These are phyloP conservation scores for Chalciporus sp. DNA, from an alignment of 1,284 basidiomycete species.

Conservation along the genomic window DNA sequence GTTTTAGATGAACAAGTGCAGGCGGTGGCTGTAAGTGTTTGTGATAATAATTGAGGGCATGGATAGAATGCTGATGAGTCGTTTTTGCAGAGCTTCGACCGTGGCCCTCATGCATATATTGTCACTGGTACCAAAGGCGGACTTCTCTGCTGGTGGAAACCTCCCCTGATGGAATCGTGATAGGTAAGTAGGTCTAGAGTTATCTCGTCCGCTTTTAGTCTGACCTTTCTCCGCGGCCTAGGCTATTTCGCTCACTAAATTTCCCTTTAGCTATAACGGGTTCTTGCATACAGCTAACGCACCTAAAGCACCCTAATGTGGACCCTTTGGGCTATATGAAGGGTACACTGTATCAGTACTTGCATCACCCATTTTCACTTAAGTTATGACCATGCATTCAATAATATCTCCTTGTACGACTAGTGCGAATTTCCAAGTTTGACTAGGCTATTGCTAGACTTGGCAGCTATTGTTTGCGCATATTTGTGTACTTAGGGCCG, in stretches of 20 bases:
- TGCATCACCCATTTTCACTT: conserved; percentile 19
- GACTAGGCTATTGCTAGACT: too few species aligned
- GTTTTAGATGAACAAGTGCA: conserved; percentile 51
- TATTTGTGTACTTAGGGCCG: conserved; percentile 39
- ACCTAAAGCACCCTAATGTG: conserved; percentile 31
- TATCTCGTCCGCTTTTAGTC: background rate
- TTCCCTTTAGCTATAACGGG: conserved; percentile 17
- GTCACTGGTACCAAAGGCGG: conserved; percentile 60
- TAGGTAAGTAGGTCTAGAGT: conserved; percentile 16
- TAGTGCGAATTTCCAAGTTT: conserved; percentile 6
- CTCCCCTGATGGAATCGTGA: conserved; percentile 38
- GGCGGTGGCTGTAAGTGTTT: conserved; percentile 53
- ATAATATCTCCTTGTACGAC: conserved; percentile 27
- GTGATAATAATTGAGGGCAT: background rate
- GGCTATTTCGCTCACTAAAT: background rate
- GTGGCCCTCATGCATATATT: conserved; percentile 43
- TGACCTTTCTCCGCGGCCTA: conserved; percentile 3
- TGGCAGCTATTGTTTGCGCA: conserved; percentile 21
- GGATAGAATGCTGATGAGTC: conserved; percentile 3
- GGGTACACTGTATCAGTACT: conserved; percentile 35
- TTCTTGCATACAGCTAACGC: conserved; percentile 37
- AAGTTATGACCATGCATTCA: conserved; percentile 27
- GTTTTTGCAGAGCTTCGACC: conserved; percentile 47
- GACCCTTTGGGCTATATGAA: conserved; percentile 14
- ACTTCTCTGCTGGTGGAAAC: conserved; percentile 57